These are phyloP conservation scores for Musa troglodytarum DNA, from an alignment of 176 grass and related monocot genomes.

Conservation along the genomic window DNA sequence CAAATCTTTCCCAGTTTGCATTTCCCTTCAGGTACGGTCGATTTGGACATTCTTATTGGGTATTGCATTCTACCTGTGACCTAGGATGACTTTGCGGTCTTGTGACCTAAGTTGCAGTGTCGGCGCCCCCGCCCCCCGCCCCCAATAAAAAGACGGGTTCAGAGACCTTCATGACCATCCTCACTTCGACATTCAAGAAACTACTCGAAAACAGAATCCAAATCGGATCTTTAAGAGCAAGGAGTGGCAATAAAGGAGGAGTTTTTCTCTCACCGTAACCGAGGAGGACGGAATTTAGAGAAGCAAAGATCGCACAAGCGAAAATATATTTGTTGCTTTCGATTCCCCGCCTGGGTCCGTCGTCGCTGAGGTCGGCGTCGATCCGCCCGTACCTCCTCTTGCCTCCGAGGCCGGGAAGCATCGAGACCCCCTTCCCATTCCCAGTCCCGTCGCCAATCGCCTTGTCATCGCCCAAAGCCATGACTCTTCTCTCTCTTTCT, in stretches of 20 bases:
- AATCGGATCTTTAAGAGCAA: conserved; percentile 4
- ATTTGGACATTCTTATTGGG: too few species aligned
- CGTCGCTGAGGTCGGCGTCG: conserved; percentile 26
- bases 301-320: conserved; percentile 67
- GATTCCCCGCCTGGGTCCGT: not conserved
- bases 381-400: conserved; percentile 36
- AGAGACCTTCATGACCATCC: not conserved
- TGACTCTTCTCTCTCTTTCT: not conserved
- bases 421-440: not conserved
- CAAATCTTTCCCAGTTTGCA: too few species aligned
- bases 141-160: not conserved
- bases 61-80: too few species aligned
- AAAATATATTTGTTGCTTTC: conserved; percentile 51
- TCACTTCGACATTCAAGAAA: not conserved
- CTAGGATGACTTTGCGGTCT: too few species aligned
- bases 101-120: not conserved
- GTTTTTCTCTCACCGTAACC: conserved; percentile 55
- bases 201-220: not conserved
- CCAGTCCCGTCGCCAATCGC: not conserved
- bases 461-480: not conserved
- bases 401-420: conserved; percentile 3
- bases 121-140: not conserved
- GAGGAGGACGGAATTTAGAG: conserved; percentile 78
- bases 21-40: too few species aligned
- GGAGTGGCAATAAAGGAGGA: not conserved